A percentile compares a stretch with the other conserved stretches of the same genome.
These are phyloP conservation scores for Stemphylium beticola DNA, from an alignment of 2,329 filamentous ascomycete species.

Conservation along the genomic window DNA sequence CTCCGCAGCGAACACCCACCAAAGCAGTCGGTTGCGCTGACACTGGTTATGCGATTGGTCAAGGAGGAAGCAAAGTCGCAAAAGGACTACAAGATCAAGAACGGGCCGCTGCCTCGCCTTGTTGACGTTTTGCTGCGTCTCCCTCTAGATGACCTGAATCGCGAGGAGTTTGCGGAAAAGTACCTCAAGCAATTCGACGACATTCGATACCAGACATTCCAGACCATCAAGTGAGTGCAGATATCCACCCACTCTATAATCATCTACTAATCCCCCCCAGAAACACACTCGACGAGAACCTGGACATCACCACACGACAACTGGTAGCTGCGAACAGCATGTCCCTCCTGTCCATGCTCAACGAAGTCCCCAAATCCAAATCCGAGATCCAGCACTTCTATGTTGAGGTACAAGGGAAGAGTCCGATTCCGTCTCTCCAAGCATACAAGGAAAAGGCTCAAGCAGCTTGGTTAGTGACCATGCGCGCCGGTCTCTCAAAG, in stretches of 20 bases:
- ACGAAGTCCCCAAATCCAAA: conserved; percentile 71
- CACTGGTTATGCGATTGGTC: conserved; percentile 80
- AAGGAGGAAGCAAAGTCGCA: conserved; percentile 68
- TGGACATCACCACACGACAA: conserved; percentile 27
- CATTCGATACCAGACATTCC: conserved; percentile 81
- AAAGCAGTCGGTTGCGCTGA: conserved; percentile 72
- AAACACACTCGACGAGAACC: conserved; percentile 37
- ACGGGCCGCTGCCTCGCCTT: conserved; percentile 68
- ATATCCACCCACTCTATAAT: background rate
- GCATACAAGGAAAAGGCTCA: conserved; percentile 82
- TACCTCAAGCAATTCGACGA: conserved; percentile 84
- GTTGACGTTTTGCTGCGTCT: conserved; percentile 67
- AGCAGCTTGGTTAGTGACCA: conserved; percentile 82
- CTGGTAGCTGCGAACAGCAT: conserved; percentile 60
- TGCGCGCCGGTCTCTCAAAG: conserved; percentile 70
- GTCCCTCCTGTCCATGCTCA: conserved; percentile 68
- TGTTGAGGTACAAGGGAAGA: conserved; percentile 68
- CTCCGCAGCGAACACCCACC: conserved; percentile 66
- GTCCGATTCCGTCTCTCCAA: conserved; percentile 63
- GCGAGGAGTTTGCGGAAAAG: conserved; percentile 76
- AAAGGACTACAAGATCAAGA: conserved; percentile 70
- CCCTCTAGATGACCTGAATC: conserved; percentile 63
- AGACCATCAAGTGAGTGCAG: conserved; percentile 69
- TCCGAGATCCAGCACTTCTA: conserved; percentile 75
- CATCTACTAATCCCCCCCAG: conserved; percentile 10